Percentiles rank a stretch among this genome's conserved stretches.
These are phyloP conservation scores for Otatea glauca DNA, from an alignment of 176 grass and related monocot species.

Conservation along the genomic window DNA sequence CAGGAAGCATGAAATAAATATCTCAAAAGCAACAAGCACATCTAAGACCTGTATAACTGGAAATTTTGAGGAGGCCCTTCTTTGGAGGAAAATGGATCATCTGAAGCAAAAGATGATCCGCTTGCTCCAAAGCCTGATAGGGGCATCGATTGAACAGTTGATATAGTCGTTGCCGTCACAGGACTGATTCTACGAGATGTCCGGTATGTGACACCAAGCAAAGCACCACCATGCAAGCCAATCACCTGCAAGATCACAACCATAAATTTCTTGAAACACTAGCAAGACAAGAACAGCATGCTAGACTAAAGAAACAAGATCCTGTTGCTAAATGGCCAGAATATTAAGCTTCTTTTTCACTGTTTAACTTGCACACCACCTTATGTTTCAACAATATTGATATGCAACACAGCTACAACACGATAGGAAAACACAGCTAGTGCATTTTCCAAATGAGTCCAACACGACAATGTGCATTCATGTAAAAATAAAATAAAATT, in stretches of 20 bases:
- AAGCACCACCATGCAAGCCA: slow-evolving; percentile 96
- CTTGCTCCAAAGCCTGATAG: slow-evolving; percentile 87
- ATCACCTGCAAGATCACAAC: slow-evolving; percentile 67
- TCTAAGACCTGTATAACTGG: slow-evolving; percentile 90
- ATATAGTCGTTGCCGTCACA: slow-evolving; percentile 85
- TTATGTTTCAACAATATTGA: slow-evolving; percentile 6
- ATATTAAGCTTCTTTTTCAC: slow-evolving; percentile 24
- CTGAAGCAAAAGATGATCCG: slow-evolving; percentile 76
- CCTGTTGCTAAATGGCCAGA: neutral
- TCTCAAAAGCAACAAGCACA: slow-evolving; percentile 30
- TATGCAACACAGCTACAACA: slow-evolving; percentile 25
- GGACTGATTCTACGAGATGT: slow-evolving; percentile 93
- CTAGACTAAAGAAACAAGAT: slow-evolving; percentile 10
- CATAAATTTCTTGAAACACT: slow-evolving; percentile 27
- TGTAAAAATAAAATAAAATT: slow-evolving; percentile 12
- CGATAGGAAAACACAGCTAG: neutral
- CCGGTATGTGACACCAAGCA: slow-evolving; percentile 93
- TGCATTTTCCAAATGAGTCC: slow-evolving; percentile 13
- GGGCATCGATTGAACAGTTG: slow-evolving; percentile 92
- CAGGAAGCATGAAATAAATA: slow-evolving; percentile 40
- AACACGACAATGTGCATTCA: neutral
- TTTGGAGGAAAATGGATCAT: slow-evolving; percentile 82
- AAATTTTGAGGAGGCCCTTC: slow-evolving; percentile 92
- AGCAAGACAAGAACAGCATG: neutral
- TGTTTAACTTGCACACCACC: neutral